A percentile compares a stretch with the other conserved stretches of the same genome.
These are phyloP conservation scores for Mucor indicus DNA, from an alignment of 371 early-diverging fungal genomes.

Conservation along the genomic window DNA sequence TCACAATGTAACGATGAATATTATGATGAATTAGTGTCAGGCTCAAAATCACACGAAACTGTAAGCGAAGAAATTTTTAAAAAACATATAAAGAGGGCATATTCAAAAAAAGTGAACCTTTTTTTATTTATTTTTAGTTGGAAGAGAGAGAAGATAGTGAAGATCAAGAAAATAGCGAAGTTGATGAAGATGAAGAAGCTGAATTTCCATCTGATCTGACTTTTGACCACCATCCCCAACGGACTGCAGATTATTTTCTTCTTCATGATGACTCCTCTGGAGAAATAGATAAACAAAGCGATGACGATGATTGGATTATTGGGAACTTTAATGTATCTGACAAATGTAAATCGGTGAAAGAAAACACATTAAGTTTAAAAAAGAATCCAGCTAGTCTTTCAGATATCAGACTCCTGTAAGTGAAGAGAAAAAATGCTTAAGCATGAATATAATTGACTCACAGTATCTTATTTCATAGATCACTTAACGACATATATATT, in stretches of 20 bases:
- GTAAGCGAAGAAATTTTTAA: slow-evolving; percentile 9
- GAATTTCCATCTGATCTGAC: slow-evolving; percentile 12
- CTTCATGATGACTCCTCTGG: slow-evolving; percentile 6
- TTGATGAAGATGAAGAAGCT: slow-evolving; percentile 2
- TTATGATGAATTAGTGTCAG: slow-evolving; percentile 11
- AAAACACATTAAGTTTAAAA: slow-evolving; percentile 9
- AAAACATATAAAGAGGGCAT: neutral
- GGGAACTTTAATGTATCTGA: slow-evolving; percentile 10
- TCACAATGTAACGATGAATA: slow-evolving; percentile 12
- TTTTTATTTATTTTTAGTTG: neutral
- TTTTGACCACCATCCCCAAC: slow-evolving; percentile 8
- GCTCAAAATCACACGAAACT: slow-evolving; percentile 11
- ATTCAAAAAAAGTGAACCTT: neutral
- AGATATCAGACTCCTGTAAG: slow-evolving; percentile 17
- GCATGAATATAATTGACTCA: slow-evolving; percentile 15
- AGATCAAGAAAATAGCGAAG: slow-evolving; percentile 1
- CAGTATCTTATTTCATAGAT: slow-evolving; percentile 14
- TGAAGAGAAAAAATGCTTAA: slow-evolving; percentile 12
- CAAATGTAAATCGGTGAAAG: slow-evolving; percentile 15
- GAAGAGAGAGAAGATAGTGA: slow-evolving; percentile 1
- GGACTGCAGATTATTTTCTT: slow-evolving; percentile 9
- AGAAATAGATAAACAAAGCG: slow-evolving; percentile 6
- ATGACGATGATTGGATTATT: slow-evolving; percentile 16
- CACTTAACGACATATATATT: slow-evolving; percentile 14
- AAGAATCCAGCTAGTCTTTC: slow-evolving; percentile 14